A percentile compares a stretch with the other conserved stretches of the same genome.
These are phyloP conservation scores for Kurtzmaniella quercitrusa DNA, from an alignment of 1,139 yeast species.

Conservation along the genomic window DNA sequence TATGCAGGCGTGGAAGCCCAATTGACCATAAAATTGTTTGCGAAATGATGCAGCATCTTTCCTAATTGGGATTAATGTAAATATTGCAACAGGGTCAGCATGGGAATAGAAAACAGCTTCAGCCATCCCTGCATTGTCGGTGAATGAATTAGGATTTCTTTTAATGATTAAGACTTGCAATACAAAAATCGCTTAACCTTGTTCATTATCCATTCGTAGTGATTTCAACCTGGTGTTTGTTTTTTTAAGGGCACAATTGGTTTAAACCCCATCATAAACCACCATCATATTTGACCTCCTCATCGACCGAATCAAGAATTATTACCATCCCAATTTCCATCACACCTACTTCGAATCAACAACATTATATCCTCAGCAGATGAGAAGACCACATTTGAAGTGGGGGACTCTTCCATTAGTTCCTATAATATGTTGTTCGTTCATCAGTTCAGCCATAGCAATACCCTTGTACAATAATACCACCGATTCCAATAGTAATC, in stretches of 20 bases:
- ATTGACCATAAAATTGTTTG: neutral
- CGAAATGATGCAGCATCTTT: neutral
- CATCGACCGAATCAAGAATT: no score
- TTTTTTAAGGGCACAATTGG: no score
- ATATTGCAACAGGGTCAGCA: neutral
- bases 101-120: neutral
- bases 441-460: neutral
- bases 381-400: neutral
- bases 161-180: neutral
- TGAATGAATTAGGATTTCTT: neutral
- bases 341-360: no score
- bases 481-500: neutral
- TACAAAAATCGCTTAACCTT: no score
- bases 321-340: no score
- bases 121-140: neutral
- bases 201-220: no score
- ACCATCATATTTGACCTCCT: no score
- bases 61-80: neutral
- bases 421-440: neutral
- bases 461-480: neutral
- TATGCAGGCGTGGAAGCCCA: neutral
- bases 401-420: neutral
- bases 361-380: neutral
- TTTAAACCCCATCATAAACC: no score
- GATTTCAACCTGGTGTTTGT: no score